These are phyloP conservation scores for Colletotrichum salicis DNA, from an alignment of 2,329 filamentous ascomycete species.

Conservation along the genomic window DNA sequence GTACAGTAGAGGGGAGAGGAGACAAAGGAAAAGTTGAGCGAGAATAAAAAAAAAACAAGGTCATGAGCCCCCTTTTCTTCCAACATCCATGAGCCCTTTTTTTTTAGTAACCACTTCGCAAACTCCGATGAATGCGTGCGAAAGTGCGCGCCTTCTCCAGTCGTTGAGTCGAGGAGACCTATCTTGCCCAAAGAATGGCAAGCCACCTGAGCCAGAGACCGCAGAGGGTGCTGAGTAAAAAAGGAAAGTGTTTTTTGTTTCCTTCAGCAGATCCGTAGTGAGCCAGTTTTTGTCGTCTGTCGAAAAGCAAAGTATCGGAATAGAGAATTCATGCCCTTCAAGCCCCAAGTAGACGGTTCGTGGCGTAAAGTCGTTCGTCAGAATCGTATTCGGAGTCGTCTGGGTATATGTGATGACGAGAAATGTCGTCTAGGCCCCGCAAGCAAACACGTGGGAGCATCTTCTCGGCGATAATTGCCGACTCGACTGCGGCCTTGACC, in stretches of 20 bases:
- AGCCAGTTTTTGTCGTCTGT: conserved; percentile 21
- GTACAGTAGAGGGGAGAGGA: conserved; percentile 22
- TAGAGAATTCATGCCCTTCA: conserved; percentile 26
- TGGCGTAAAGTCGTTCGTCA: conserved; percentile 35
- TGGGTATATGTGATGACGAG: conserved; percentile 35
- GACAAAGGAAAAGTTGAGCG: conserved; percentile 25
- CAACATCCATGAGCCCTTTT: conserved; percentile 35
- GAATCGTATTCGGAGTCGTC: conserved; percentile 35
- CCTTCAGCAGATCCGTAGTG: conserved; percentile 24
- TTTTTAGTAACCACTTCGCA: conserved; percentile 35
- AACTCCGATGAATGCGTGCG: conserved; percentile 37
- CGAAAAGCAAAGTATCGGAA: conserved; percentile 28
- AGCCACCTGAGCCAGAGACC: conserved; percentile 21
- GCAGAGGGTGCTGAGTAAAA: conserved; percentile 27
- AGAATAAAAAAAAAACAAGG: conserved; percentile 17
- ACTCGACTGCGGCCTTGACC: conserved; percentile 23
- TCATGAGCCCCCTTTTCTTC: conserved; percentile 34
- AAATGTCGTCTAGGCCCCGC: conserved; percentile 31
- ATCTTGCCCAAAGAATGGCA: neutral
- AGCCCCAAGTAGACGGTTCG: conserved; percentile 33
- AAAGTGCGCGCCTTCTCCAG: conserved; percentile 35
- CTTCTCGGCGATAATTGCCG: conserved; percentile 26
- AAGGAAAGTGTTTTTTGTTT: conserved; percentile 17
- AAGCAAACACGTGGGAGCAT: conserved; percentile 28
- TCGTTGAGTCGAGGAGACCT: conserved; percentile 33